phyloP scores from a whole-genome alignment of 345 rosid genomes.

The Rhodamnia rubescens region DNA sequence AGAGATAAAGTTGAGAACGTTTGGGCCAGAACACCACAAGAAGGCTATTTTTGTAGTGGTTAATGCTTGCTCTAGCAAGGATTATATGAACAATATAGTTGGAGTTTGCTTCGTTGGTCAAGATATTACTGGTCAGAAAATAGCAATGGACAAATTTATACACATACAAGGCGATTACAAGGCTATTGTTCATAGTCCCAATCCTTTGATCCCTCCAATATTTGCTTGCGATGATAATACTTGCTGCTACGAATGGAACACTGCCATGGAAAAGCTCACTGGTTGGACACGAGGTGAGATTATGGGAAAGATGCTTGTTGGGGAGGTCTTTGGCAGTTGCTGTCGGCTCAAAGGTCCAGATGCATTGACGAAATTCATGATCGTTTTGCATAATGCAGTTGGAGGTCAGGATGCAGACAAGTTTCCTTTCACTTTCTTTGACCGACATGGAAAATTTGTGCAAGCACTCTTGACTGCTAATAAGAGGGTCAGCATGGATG shows the following conservation, averaged over 20 bases:
- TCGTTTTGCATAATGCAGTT: slow-evolving; percentile 74
- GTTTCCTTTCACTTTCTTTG: slow-evolving; percentile 72
- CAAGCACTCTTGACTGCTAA: slow-evolving; percentile 85
- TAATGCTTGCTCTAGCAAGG: slow-evolving; percentile 93
- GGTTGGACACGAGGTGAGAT: slow-evolving; percentile 60
- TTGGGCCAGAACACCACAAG: slow-evolving; percentile 40
- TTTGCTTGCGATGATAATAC: slow-evolving; percentile 92
- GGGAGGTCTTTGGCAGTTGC: slow-evolving; percentile 85
- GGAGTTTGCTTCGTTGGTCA: slow-evolving; percentile 97
- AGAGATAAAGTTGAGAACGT: slow-evolving; percentile 82
- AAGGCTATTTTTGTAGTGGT: slow-evolving; percentile 79
- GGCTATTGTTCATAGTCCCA: slow-evolving; percentile 88
- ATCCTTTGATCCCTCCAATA: slow-evolving; percentile 90
- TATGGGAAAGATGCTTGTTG: slow-evolving; percentile 81
- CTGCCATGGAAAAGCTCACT: slow-evolving; percentile 95
- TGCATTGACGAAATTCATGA: slow-evolving; percentile 87
- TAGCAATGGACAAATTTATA: slow-evolving; percentile 92
- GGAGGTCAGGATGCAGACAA: slow-evolving; percentile 83
- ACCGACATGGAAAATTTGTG: slow-evolving; percentile 56
- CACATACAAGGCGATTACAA: slow-evolving; percentile 89
- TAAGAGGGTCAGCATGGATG: slow-evolving; percentile 61
- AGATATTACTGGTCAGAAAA: slow-evolving; percentile 83
- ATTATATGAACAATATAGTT: slow-evolving; percentile 71
- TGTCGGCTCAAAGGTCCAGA: slow-evolving; percentile 90
- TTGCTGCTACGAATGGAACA: slow-evolving; percentile 91